Percentiles rank a stretch among this genome's conserved stretches.
phyloP scores from a whole-genome alignment of 2,329 filamentous ascomycete species.

The Bisporella sp. region DNA sequence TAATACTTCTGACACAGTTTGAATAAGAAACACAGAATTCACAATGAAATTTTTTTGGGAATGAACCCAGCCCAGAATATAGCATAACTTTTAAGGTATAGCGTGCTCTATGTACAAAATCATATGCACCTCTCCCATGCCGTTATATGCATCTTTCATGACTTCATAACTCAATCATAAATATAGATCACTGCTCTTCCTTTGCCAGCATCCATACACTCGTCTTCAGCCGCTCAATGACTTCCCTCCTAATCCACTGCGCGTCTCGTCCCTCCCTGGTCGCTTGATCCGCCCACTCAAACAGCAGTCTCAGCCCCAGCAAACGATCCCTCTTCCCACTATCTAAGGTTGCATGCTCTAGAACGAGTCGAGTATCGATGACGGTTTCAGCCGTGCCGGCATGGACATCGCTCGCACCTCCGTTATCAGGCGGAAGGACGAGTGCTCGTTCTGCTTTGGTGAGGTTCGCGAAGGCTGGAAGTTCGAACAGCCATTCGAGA shows the following conservation, averaged over 20 bases:
- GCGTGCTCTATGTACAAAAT: too few relatives aligned
- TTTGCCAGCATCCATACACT: slow-evolving; percentile 36
- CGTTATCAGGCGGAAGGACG: slow-evolving; percentile 37
- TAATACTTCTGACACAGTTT: too few relatives aligned
- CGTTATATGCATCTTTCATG: too few relatives aligned
- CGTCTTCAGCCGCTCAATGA: slow-evolving; percentile 47
- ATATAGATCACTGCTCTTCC: not conserved
- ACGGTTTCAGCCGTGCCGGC: slow-evolving; percentile 49
- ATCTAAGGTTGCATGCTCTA: slow-evolving; percentile 41
- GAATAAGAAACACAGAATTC: too few relatives aligned
- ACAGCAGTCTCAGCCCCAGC: slow-evolving; percentile 55
- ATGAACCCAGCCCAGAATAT: too few relatives aligned
- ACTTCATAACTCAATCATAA: too few relatives aligned
- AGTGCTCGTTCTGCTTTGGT: slow-evolving; percentile 51
- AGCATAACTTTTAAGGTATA: too few relatives aligned
- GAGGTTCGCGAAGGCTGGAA: slow-evolving; percentile 45
- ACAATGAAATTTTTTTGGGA: too few relatives aligned
- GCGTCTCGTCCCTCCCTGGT: slow-evolving; percentile 32
- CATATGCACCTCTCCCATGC: too few relatives aligned
- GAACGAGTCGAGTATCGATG: slow-evolving; percentile 53
- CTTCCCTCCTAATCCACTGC: slow-evolving; percentile 48
- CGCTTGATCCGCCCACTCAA: slow-evolving; percentile 56
- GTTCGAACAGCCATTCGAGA: slow-evolving; percentile 59
- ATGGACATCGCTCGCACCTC: slow-evolving; percentile 35
- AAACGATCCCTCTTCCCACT: slow-evolving; percentile 48